Percentiles rank a stretch among this genome's conserved stretches.
Evolutionary conservation across 2,329 filamentous ascomycete genomes (phyloP).

Genomic region (Dryadomyces sulphureus): DNA sequence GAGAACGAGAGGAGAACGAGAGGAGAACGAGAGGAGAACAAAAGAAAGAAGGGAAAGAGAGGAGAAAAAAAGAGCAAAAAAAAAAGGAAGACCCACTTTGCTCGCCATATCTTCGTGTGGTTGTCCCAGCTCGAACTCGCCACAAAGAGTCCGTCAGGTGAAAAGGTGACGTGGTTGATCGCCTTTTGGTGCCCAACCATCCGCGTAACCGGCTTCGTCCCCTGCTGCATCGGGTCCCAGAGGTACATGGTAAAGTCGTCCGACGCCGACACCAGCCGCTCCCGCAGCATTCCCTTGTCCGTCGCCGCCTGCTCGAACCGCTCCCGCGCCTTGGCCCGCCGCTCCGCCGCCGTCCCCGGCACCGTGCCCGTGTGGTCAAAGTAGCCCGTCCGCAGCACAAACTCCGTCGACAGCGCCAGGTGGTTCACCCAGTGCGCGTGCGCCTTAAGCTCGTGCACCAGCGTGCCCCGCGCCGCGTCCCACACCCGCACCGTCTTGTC

Average conservation of each 20-base stretch:
- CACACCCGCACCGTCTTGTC: conserved; percentile 90
- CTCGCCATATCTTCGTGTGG: conserved; percentile 84
- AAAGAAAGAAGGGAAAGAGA: neutral
- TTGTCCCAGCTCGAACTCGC: conserved; percentile 90
- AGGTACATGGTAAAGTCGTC: conserved; percentile 96
- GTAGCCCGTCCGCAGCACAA: conserved; percentile 71
- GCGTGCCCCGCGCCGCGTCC: conserved; percentile 64
- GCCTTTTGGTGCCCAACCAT: conserved; percentile 93
- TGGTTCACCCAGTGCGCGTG: conserved; percentile 97
- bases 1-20: neutral
- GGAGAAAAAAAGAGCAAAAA: no score
- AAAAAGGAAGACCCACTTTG: conserved; percentile 37
- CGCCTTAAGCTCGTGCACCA: conserved; percentile 55
- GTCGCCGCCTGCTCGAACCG: conserved; percentile 77
- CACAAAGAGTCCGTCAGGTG: conserved; percentile 74
- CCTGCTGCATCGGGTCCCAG: conserved; percentile 64
- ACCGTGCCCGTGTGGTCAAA: conserved; percentile 64
- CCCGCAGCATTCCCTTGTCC: conserved; percentile 60
- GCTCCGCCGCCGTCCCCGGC: conserved; percentile 55
- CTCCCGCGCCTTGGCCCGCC: conserved; percentile 58
- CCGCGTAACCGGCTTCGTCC: conserved; percentile 72
- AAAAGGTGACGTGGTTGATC: conserved; percentile 91
- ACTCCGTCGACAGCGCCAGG: conserved; percentile 83
- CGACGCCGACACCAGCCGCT: conserved; percentile 68
- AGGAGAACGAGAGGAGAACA: neutral